Conservation (phyloP, 768 basidiomycete species). For the Hortiboletus flavorubellus region DNA sequence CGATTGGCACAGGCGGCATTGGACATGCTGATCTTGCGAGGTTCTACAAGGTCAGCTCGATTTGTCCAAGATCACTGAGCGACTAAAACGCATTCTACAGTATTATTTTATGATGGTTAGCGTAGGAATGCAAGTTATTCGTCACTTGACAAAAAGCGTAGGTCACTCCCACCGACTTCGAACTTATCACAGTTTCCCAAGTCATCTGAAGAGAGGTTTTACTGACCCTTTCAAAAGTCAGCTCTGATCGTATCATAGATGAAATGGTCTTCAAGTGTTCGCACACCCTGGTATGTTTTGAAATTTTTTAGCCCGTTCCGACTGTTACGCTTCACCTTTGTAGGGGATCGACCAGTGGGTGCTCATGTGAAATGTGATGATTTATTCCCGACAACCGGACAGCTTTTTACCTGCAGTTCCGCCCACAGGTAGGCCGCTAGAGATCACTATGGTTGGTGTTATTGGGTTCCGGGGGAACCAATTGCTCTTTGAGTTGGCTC, state of each 20-base stretch:
- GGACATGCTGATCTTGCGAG: slow-evolving; percentile 40
- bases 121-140: background rate
- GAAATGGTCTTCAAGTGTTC: slow-evolving; percentile 46
- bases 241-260: slow-evolving; percentile 44
- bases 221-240: slow-evolving; percentile 24
- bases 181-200: slow-evolving; percentile 37
- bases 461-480: slow-evolving; percentile 49
- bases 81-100: slow-evolving; percentile 18
- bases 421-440: slow-evolving; percentile 37
- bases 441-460: slow-evolving; percentile 43
- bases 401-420: slow-evolving; percentile 34
- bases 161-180: slow-evolving; percentile 41
- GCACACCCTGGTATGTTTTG: slow-evolving; percentile 33
- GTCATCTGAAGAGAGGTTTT: background rate
- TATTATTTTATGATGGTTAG: slow-evolving; percentile 38
- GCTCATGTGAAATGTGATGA: background rate
- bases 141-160: slow-evolving; percentile 10
- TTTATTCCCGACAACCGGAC: background rate
- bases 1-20: slow-evolving; percentile 43
- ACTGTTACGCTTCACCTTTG: background rate
- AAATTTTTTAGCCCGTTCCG: background rate
- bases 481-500: slow-evolving; percentile 41
- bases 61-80: background rate
- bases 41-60: slow-evolving; percentile 41
- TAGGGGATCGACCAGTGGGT: slow-evolving; percentile 43